Evolutionary conservation across 371 early-diverging fungal species (phyloP).

Genomic region (Apophysomyces variabilis): DNA sequence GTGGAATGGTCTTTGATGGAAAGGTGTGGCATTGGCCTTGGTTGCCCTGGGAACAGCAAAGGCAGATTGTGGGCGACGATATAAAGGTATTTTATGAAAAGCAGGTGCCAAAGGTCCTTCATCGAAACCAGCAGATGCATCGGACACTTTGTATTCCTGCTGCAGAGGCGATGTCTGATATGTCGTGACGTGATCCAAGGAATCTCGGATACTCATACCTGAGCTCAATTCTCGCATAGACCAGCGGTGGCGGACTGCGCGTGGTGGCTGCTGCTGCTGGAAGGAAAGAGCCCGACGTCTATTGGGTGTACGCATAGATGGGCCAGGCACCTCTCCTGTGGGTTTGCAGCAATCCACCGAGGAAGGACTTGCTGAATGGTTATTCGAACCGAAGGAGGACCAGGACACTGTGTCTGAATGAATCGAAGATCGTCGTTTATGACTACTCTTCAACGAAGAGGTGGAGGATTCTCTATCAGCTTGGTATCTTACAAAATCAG

Average conservation of each 20-base stretch:
- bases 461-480: slow-evolving; percentile 36
- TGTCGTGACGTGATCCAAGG: slow-evolving; percentile 8
- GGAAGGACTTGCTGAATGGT: neutral
- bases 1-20: slow-evolving; percentile 10
- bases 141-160: slow-evolving; percentile 22
- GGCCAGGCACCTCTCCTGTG: neutral
- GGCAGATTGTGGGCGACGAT: slow-evolving; percentile 24
- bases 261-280: slow-evolving; percentile 38
- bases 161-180: slow-evolving; percentile 32
- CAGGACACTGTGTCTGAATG: slow-evolving; percentile 28
- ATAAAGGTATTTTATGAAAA: neutral
- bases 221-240: slow-evolving; percentile 27
- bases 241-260: slow-evolving; percentile 22
- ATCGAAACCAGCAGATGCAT: neutral
- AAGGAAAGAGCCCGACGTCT: slow-evolving; percentile 47
- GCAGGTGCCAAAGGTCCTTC: slow-evolving; percentile 10
- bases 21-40: slow-evolving; percentile 3
- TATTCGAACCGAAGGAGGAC: slow-evolving; percentile 18
- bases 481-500: slow-evolving; percentile 31
- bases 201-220: slow-evolving; percentile 11
- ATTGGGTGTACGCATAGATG: slow-evolving; percentile 17
- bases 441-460: slow-evolving; percentile 22
- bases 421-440: slow-evolving; percentile 31
- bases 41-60: slow-evolving; percentile 21
- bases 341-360: neutral